A percentile compares a stretch with the other conserved stretches of the same genome.
These are phyloP conservation scores for Collybia sp. DNA, from an alignment of 768 basidiomycete species.

Conservation along the genomic window DNA sequence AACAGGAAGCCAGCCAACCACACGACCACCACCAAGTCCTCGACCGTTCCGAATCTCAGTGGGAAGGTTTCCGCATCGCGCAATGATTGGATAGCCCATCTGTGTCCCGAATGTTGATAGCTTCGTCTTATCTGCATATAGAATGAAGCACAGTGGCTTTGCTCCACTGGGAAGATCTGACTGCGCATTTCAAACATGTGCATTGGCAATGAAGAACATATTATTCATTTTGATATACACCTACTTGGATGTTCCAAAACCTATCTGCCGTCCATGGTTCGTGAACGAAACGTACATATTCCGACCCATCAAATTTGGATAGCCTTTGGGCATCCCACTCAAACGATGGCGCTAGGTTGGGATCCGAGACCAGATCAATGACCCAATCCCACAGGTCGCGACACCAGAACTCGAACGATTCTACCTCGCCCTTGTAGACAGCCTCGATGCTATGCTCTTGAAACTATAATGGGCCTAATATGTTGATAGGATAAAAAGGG, in stretches of 20 bases:
- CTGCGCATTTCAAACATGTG: background rate
- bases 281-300: conserved; percentile 5
- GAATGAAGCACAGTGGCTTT: conserved; percentile 23
- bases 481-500: background rate
- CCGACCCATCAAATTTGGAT: conserved; percentile 3
- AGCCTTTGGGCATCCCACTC: conserved; percentile 12
- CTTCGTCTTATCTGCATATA: conserved; percentile 8
- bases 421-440: conserved; percentile 2
- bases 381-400: conserved; percentile 12
- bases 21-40: conserved; percentile 24
- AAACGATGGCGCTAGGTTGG: conserved; percentile 3
- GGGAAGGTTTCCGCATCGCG: conserved; percentile 23
- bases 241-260: conserved; percentile 9
- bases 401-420: conserved; percentile 5
- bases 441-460: background rate
- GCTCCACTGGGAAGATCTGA: conserved; percentile 14
- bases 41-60: conserved; percentile 24
- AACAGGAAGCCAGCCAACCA: conserved; percentile 33
- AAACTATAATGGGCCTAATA: background rate
- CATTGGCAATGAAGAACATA: too few species aligned
- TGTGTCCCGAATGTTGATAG: conserved; percentile 28
- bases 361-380: conserved; percentile 7
- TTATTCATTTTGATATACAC: too few species aligned
- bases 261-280: conserved; percentile 10
- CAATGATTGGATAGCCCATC: conserved; percentile 31